These are phyloP conservation scores for Physocladia obscura DNA, from an alignment of 192 early-diverging fungal species.

Conservation along the genomic window DNA sequence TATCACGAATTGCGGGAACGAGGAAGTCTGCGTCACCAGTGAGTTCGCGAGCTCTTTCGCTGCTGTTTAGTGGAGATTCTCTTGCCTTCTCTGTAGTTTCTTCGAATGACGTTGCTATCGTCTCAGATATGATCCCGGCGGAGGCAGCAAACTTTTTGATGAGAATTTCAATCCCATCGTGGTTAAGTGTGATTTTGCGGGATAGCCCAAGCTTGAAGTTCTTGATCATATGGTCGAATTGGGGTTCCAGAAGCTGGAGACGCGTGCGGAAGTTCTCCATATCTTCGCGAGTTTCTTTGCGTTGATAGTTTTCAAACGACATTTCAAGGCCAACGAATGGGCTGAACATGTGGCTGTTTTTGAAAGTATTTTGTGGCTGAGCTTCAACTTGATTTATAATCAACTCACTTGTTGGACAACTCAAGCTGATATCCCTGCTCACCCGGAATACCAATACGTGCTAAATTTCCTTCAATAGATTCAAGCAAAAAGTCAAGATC, in stretches of 20 bases:
- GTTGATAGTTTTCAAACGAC: conserved; percentile 26
- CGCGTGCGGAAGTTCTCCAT: conserved; percentile 29
- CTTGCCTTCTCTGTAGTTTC: conserved; percentile 10
- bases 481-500: conserved; percentile 5
- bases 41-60: conserved; percentile 12
- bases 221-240: conserved; percentile 31
- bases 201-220: conserved; percentile 25
- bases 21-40: conserved; percentile 28
- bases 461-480: not conserved
- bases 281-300: conserved; percentile 22
- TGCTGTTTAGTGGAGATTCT: conserved; percentile 15
- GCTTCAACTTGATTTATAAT: not conserved
- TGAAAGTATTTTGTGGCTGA: not conserved
- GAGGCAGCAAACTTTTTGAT: conserved; percentile 27
- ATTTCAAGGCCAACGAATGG: conserved; percentile 19
- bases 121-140: not conserved
- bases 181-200: conserved; percentile 25
- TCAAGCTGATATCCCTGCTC: conserved; percentile 26
- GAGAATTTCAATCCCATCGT: conserved; percentile 28
- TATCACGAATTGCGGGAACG: conserved; percentile 18
- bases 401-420: conserved; percentile 13
- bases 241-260: conserved; percentile 10
- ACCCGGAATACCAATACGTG: conserved; percentile 14
- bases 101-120: not conserved
- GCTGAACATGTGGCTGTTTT: conserved; percentile 22